Percentiles rank a stretch among this genome's conserved stretches.
These are phyloP conservation scores for Botrytis squamosa DNA, from an alignment of 2,329 filamentous ascomycete genomes.

Conservation along the genomic window DNA sequence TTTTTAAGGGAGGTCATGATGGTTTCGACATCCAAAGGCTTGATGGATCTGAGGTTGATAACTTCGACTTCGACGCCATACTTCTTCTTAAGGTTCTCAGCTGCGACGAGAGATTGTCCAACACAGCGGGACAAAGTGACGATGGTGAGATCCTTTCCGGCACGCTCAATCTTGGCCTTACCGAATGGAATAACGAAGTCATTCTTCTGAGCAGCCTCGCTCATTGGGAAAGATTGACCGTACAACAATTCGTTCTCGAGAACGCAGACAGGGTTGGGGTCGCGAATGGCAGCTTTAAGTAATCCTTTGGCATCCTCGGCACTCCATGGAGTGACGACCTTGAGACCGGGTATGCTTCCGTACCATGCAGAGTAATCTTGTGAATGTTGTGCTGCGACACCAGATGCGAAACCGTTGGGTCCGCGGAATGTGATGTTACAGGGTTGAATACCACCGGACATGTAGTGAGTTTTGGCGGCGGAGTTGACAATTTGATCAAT, in stretches of 20 bases:
- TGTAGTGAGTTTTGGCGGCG: conserved; percentile 98
- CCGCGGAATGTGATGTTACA: conserved; percentile 99
- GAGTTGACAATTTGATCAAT: conserved; percentile 99
- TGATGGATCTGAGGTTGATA: conserved; percentile 96
- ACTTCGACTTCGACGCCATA: conserved; percentile 96
- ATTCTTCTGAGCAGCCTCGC: conserved; percentile 89
- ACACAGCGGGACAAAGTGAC: conserved; percentile 94
- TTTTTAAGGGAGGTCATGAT: conserved; percentile 99
- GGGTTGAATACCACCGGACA: conserved; percentile 98
- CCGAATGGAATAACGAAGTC: conserved; percentile 97
- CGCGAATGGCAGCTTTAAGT: conserved; percentile 94
- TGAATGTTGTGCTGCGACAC: conserved; percentile 96
- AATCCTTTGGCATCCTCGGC: conserved; percentile 98
- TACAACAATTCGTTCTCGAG: conserved; percentile 90
- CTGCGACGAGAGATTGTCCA: conserved; percentile 83
- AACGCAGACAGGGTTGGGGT: conserved; percentile 94
- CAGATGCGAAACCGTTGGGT: conserved; percentile 94
- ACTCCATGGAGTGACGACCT: conserved; percentile 95
- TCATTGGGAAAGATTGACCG: conserved; percentile 94
- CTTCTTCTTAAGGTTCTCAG: conserved; percentile 90
- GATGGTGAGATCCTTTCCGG: conserved; percentile 93
- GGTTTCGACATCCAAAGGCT: conserved; percentile 91
- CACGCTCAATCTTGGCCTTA: conserved; percentile 98
- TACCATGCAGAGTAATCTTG: conserved; percentile 99
- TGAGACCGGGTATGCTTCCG: conserved; percentile 93